These are phyloP conservation scores for Xylaria sp. DNA, from an alignment of 2,329 filamentous ascomycete genomes.

Conservation along the genomic window DNA sequence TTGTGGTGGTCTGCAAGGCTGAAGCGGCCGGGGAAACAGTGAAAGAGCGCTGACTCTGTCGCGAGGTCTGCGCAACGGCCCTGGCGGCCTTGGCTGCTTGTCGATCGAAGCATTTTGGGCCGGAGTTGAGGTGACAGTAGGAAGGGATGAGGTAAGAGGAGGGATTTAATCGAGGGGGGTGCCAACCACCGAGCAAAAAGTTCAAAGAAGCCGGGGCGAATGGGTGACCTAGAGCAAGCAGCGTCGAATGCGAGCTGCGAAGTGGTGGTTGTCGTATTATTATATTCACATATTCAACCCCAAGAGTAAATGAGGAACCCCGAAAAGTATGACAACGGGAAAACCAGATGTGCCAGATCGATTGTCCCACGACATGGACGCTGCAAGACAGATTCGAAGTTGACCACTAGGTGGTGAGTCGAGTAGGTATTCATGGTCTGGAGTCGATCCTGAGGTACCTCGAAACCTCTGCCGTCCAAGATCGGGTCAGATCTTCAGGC, in stretches of 20 bases:
- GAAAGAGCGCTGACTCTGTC: slow-evolving; percentile 46
- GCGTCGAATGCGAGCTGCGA: background rate
- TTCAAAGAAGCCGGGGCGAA: slow-evolving; percentile 11
- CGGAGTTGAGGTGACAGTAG: too few species aligned
- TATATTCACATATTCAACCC: background rate
- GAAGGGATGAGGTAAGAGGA: slow-evolving; percentile 9
- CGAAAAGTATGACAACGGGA: background rate
- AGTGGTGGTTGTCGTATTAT: background rate
- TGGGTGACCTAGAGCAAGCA: background rate
- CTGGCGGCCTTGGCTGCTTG: slow-evolving; percentile 54
- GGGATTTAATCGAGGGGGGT: slow-evolving; percentile 16
- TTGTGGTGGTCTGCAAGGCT: slow-evolving; percentile 47
- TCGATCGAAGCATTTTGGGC: slow-evolving; percentile 55
- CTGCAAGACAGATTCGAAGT: background rate
- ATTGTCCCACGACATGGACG: slow-evolving; percentile 1
- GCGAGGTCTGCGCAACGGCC: slow-evolving; percentile 48
- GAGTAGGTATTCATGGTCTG: slow-evolving; percentile 3
- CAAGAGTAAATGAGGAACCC: background rate
- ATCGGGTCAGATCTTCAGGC: too few species aligned
- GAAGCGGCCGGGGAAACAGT: slow-evolving; percentile 48
- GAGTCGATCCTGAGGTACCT: background rate
- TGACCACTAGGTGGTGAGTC: slow-evolving; percentile 16
- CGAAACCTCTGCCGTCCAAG: background rate
- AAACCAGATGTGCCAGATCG: background rate
- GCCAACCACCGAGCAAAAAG: slow-evolving; percentile 12